Evolutionary conservation across 1,139 yeast species (phyloP), one percentile per base, ranked within the genome.

Genomic region (Yamadazyma sp.): DNA sequence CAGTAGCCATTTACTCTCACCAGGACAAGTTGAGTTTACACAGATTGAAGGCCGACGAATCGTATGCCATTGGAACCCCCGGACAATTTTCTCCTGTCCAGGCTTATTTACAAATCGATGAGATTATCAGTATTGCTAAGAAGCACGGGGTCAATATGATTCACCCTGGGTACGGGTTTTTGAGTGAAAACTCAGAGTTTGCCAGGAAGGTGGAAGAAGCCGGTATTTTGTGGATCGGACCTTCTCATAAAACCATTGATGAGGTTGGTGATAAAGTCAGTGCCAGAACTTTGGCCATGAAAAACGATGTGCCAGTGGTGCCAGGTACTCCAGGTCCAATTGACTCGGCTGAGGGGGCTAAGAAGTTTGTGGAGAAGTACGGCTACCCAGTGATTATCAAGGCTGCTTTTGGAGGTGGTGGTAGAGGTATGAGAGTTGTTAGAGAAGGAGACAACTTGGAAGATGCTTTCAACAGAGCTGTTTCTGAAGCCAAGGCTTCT

Each of bases 391-490:
- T 92, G 36, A 92, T 92, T 63, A 90, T 92, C 66, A 92, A 92
- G 70, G 98, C 99, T 31, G 98, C 98, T 32, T 92, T 86, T 60
- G 98, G 99, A 64, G 98, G 98, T 70, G 98, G 98, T 75, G 98
- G 99, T 59, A 83, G 98, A 69, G 98, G 98, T 75, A 92, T 92
- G 98, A 83, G 98, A 71, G 97, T 92, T 38, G 98, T 94, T 35
- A 78, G 95, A 59, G 97, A 92, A 64, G 97, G 97, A 53, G 98
- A 92, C 52, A 89, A 84, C 59, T 81, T 92, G 46, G 82, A 64
- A 37, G 97, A 92, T 62, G 97, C 97, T 27, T 92, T 92, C 70
- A 72, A 76, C 56, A 83, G 98, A 67, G 98, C 98, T 31, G 81
- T 86, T 30, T 85, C 95, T 28, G 98, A 94, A 71, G 98, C 98